Evolutionary conservation across 441 rosid genomes (phyloP), one percentile per base, ranked within the genome.

Genomic region (Gossypium davidsonii): DNA sequence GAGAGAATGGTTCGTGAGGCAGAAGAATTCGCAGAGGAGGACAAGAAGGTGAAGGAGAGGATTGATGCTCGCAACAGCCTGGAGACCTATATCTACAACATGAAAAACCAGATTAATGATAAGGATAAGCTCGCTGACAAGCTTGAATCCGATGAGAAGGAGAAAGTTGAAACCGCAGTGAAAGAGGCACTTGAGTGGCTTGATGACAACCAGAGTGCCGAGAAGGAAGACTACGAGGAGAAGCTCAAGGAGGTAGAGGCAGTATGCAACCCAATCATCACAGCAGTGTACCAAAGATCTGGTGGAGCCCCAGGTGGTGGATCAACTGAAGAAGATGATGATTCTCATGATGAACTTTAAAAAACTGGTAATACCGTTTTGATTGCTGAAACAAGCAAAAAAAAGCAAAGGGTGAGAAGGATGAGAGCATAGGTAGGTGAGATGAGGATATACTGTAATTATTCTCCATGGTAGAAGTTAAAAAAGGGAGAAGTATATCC

Each of bases 71-170:
- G 97, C 5, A 94, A 94, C 84, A 74, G 91, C 77, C 78, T 94
- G 0, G 98, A 94, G 83, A 92, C 97, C 0, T 94, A 92, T 7
- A 72, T 88, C 3, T 94, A 92, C 82, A 94, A 94, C 94, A 89
- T 94, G 98, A 94, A 92, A 81, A 94, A 92, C 93, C 99, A 94
- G 85, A 76, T 92, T 42, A 87, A 42, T 25, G 99, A 94, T 89
- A 92, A 92, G 74, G 98, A 94, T 83, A 92, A 92, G 91, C 91
- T 94, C 5, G 98, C 98, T 0, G 99, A 94, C 86, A 94, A 94
- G 87, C 84, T 94, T 0, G 98, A 94, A 76, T 69, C 87, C 0
- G 99, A 92, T 1, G 99, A 94, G 86, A 94, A 94, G 88, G 99
- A 94, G 74, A 94, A 92, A 77, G 77, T 91, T 0, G 98, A 91